Base-by-base conservation (phyloP, 495 filamentous ascomycete species). In the Penicillium odoratum region DNA sequence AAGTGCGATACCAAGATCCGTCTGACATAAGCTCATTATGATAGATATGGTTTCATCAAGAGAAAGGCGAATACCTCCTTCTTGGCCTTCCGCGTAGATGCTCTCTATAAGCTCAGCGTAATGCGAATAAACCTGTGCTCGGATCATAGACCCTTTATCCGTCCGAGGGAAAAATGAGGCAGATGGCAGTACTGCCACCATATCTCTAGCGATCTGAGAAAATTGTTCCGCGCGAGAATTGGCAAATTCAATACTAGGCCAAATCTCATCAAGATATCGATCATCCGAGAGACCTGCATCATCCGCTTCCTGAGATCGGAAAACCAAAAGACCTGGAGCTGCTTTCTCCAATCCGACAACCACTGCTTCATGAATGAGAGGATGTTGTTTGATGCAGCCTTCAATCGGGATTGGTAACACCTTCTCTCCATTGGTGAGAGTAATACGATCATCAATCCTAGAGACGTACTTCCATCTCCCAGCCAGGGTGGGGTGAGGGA, bases 341-440 rank as follows among this genome's bases (percentile, higher is more conserved):
- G 76, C 60, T 31, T 72, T 76, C 13, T 71, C 77, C 1, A 78
- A 64, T 5, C 84, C 87, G 53, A 90, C 80, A 1, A 89, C 77
- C 5, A 86, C 72, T 9, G 79, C 82, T 53, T 88, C 87, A 29
- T 77, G 66, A 3, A 88, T 71, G 1, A 80, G 55, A 9, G 69
- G 64, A 49, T 82, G 68, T 21, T 80, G 69, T 48, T 81, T 78
- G 25, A 89, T 76, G 1, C 61, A 66, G 2, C 82, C 81, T 64
- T 90, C 88, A 47, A 87, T 83, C 0, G 77, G 69, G 5, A 88
- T 59, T 0, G 88, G 86, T n/a, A 87, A 71, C 0, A 88, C 78
- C 55, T 92, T 92, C 62, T 90, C 86, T 0, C 88, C 88, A 55
- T 84, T 91, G 6, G 81, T 63, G 7, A 91, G 77, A 0, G 82